Evolutionary conservation across 805 yeast species (phyloP), one percentile per base, ranked within the genome.

Genomic region (Starmerella apis): DNA sequence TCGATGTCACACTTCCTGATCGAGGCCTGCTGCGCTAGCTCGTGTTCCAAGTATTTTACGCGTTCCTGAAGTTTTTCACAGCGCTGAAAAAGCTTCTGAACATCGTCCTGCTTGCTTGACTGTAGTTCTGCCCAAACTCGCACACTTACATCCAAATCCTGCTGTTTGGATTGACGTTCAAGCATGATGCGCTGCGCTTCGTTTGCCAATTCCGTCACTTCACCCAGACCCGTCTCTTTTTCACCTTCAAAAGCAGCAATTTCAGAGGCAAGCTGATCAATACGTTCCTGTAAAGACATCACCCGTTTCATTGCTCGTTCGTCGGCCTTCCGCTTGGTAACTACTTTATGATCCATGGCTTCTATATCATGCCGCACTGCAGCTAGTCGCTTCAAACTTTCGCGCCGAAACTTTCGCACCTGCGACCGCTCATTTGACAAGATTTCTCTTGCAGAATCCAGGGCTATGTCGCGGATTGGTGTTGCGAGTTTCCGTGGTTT

Each of bases 291-390:
- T 35, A 54, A 38, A 2, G 48, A 50, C 13, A 33, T 46, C 23
- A 52, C 46, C 23, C 57, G 56, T 44, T 54, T 54, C 36, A 50
- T 49, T n/a, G 49, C 31, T 20, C 57, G 55, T 35, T 54, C 57
- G 47, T 54, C 57, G n/a, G 50, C 30, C 20, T 41, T 33, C 16
- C 47, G 51, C 41, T 52, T 52, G 20, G 53, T 13, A 16, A 37
- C 45, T 11, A 49, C 22, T 30, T 54, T 54, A 16, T 44, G 28
- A 14, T 19, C n/a, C 37, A 39, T 23, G 14, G 49, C 27, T 11
- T 52, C 57, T 23, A 45, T 49, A 22, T 54, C 57, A 31, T 43
- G 49, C 20, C 50, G 43, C 36, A 49, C 20, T 6, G 20, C 24
- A 4, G 51, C 38, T 25, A 48, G 47, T 39, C 37, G 35, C 32